Evolutionary conservation across 345 rosid species (phyloP).

Genomic region (Dovyalis caffra): DNA sequence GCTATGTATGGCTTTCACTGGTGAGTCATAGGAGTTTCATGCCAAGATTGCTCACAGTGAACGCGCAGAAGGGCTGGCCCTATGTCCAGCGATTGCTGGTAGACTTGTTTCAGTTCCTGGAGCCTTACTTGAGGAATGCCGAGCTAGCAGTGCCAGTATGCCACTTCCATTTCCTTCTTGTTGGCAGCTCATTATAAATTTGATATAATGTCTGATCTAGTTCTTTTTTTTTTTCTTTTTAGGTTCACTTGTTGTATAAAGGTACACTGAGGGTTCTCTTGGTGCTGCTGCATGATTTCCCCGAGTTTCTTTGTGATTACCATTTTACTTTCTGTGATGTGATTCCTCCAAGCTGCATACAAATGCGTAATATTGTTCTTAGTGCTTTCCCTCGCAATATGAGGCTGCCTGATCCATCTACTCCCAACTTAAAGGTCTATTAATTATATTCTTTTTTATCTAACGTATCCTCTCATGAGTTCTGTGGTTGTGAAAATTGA

Average conservation of each 20-base stretch:
- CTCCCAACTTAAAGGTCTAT: slow-evolving; percentile 74
- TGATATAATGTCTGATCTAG: not conserved
- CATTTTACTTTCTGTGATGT: slow-evolving; percentile 97
- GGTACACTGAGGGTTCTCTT: slow-evolving; percentile 92
- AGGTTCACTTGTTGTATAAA: slow-evolving; percentile 84
- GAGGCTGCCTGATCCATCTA: slow-evolving; percentile 99
- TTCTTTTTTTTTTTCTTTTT: slow-evolving; percentile 1
- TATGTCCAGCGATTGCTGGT: slow-evolving; percentile 83
- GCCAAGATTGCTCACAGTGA: slow-evolving; percentile 88
- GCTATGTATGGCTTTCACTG: slow-evolving; percentile 98
- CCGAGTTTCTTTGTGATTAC: slow-evolving; percentile 95
- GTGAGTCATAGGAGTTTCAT: slow-evolving; percentile 95
- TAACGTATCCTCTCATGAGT: not conserved
- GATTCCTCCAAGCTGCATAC: slow-evolving; percentile 98
- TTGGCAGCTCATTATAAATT: not conserved
- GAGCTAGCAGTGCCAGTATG: slow-evolving; percentile 81
- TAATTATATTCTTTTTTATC: not conserved
- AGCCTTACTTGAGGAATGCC: slow-evolving; percentile 92
- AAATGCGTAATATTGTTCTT: slow-evolving; percentile 93
- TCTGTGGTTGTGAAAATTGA: not conserved
- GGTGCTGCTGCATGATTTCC: slow-evolving; percentile 97
- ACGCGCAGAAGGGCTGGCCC: slow-evolving; percentile 95
- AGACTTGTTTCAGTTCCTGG: slow-evolving; percentile 90
- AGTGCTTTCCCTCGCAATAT: slow-evolving; percentile 93
- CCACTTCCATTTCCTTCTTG: slow-evolving; percentile 12